A percentile compares a stretch with the other conserved stretches of the same genome.
These are phyloP conservation scores for Garcia nutans DNA, from an alignment of 345 rosid genomes.

Conservation along the genomic window DNA sequence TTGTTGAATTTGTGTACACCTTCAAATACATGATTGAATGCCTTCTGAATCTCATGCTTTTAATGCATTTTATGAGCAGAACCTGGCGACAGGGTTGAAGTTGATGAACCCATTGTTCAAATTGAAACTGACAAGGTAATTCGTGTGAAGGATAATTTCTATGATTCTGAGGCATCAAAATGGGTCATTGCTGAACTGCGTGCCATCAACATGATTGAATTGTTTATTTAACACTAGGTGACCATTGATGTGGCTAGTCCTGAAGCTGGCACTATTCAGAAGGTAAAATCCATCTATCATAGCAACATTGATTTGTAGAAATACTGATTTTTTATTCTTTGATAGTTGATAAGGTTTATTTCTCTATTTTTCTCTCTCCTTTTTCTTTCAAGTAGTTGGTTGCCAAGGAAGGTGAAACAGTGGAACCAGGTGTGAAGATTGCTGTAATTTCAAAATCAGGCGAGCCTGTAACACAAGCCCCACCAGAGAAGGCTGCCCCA, in stretches of 20 bases:
- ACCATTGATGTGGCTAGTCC: conserved; percentile 88
- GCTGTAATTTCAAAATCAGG: conserved; percentile 85
- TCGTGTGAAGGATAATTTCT: background rate
- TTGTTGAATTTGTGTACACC: background rate
- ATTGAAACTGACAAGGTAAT: conserved; percentile 95
- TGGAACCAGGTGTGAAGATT: conserved; percentile 81
- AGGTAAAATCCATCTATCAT: conserved; percentile 16
- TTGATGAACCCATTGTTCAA: conserved; percentile 89
- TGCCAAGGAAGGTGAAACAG: conserved; percentile 97
- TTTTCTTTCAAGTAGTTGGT: conserved; percentile 41
- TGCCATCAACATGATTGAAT: background rate
- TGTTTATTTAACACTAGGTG: conserved; percentile 37
- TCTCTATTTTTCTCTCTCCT: background rate
- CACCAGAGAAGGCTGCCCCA: conserved; percentile 54
- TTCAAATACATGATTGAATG: background rate
- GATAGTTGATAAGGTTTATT: background rate
- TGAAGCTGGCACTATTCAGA: conserved; percentile 57
- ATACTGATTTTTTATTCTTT: background rate
- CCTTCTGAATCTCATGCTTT: background rate
- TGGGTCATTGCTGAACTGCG: background rate
- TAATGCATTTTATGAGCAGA: conserved; percentile 53
- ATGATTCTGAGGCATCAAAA: background rate
- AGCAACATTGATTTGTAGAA: background rate
- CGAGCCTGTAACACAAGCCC: conserved; percentile 69
- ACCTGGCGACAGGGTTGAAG: conserved; percentile 89